Percentiles rank a stretch among this genome's conserved stretches.
These are phyloP conservation scores for Singerocomus inundabilis DNA, from an alignment of 1,284 basidiomycete genomes.

Conservation along the genomic window DNA sequence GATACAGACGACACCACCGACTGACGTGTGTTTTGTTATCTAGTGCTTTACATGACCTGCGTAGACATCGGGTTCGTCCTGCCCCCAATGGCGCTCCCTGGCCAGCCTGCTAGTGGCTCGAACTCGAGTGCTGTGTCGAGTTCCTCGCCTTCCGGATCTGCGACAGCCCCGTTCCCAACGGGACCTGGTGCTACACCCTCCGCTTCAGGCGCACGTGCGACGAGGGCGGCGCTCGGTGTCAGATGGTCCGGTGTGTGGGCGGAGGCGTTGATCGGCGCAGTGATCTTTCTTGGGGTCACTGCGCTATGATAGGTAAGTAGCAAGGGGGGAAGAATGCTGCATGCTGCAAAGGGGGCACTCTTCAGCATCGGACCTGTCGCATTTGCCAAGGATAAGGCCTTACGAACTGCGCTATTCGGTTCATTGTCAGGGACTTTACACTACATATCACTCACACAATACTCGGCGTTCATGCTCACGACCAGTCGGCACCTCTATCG, in stretches of 20 bases:
- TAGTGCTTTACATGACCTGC: conserved; percentile 36
- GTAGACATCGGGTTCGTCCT: conserved; percentile 32
- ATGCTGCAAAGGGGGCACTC: neutral
- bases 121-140: conserved; percentile 22
- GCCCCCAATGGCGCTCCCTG: conserved; percentile 39
- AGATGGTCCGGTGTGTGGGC: neutral
- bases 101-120: conserved; percentile 37
- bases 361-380: neutral
- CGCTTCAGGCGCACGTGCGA: neutral
- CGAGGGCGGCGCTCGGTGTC: neutral
- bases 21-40: neutral
- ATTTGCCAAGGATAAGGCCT: neutral
- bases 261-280: conserved; percentile 5
- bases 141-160: neutral
- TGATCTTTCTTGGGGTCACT: conserved; percentile 9
- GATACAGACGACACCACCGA: neutral
- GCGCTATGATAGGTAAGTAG: conserved; percentile 14
- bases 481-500: too few species aligned
- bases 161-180: neutral
- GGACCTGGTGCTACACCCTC: conserved; percentile 1
- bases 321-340: neutral
- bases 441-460: too few species aligned
- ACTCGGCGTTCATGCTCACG: too few species aligned
- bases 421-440: conserved; percentile 9
- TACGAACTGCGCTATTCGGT: conserved; percentile 12